Evolutionary conservation across 768 basidiomycete species (phyloP).

Genomic region (Xanthoconium purpureum): DNA sequence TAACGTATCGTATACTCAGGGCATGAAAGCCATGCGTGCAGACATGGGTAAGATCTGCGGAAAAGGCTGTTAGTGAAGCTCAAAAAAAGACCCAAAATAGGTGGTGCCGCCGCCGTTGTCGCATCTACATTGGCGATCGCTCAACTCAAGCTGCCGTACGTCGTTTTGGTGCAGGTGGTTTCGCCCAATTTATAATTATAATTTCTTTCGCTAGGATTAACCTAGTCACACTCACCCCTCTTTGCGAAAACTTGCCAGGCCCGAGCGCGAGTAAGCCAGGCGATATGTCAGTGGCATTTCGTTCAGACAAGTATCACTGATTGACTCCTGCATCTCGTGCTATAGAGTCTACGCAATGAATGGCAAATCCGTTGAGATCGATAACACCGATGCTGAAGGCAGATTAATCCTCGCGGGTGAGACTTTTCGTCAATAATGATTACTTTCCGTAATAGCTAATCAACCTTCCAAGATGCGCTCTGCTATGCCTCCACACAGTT

Average conservation of each 20-base stretch:
- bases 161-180: slow-evolving; percentile 4
- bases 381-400: slow-evolving; percentile 86
- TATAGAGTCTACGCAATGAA: slow-evolving; percentile 80
- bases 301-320: neutral
- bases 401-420: slow-evolving; percentile 70
- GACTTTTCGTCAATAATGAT: slow-evolving; percentile 10
- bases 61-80: neutral
- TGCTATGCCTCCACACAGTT: slow-evolving; percentile 76
- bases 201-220: slow-evolving; percentile 52
- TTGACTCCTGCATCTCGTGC: neutral
- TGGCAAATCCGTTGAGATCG: slow-evolving; percentile 81
- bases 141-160: slow-evolving; percentile 75
- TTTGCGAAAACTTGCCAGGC: slow-evolving; percentile 86
- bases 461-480: slow-evolving; percentile 57
- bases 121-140: slow-evolving; percentile 75
- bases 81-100: slow-evolving; percentile 27
- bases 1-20: slow-evolving; percentile 36
- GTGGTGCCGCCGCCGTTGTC: slow-evolving; percentile 78
- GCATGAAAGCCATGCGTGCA: slow-evolving; percentile 82
- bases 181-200: neutral
- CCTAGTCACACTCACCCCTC: slow-evolving; percentile 65
- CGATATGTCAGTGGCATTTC: slow-evolving; percentile 56
- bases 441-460: neutral
- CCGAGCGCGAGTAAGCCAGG: slow-evolving; percentile 69
- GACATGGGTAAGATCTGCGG: slow-evolving; percentile 69